Percentiles rank a stretch among this genome's conserved stretches.
These are phyloP conservation scores for Russula dissimulans DNA, from an alignment of 768 basidiomycete genomes.

Conservation along the genomic window DNA sequence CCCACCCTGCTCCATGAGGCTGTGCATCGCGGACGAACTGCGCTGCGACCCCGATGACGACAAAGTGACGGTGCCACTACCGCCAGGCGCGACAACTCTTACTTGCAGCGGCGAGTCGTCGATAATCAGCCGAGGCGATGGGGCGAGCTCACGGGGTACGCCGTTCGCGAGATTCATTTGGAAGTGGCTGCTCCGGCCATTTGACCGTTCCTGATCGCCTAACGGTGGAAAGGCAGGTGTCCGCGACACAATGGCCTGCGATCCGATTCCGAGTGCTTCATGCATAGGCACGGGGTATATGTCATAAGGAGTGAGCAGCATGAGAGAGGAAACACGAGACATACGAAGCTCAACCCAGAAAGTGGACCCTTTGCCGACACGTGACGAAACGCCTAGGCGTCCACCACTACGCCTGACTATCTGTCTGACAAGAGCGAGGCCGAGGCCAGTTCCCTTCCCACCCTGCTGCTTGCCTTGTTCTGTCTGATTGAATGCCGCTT, in stretches of 20 bases:
- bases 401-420: conserved; percentile 45
- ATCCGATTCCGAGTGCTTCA: conserved; percentile 59
- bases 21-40: conserved; percentile 42
- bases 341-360: conserved; percentile 80
- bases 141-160: background rate
- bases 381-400: conserved; percentile 32
- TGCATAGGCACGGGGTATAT: background rate
- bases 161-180: conserved; percentile 3
- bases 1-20: conserved; percentile 60
- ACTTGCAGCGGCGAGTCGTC: background rate
- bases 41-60: background rate
- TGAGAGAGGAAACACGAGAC: conserved; percentile 18
- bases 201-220: background rate
- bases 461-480: conserved; percentile 63
- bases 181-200: background rate
- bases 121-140: background rate
- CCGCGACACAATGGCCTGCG: conserved; percentile 33
- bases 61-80: background rate
- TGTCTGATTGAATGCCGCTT: conserved; percentile 71
- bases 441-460: conserved; percentile 47
- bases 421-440: conserved; percentile 43
- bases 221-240: conserved; percentile 21
- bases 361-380: conserved; percentile 62
- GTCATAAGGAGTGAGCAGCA: background rate
- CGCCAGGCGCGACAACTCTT: background rate